Base-by-base conservation (phyloP, 768 basidiomycete species). In the Lentinus tigrinus region DNA sequence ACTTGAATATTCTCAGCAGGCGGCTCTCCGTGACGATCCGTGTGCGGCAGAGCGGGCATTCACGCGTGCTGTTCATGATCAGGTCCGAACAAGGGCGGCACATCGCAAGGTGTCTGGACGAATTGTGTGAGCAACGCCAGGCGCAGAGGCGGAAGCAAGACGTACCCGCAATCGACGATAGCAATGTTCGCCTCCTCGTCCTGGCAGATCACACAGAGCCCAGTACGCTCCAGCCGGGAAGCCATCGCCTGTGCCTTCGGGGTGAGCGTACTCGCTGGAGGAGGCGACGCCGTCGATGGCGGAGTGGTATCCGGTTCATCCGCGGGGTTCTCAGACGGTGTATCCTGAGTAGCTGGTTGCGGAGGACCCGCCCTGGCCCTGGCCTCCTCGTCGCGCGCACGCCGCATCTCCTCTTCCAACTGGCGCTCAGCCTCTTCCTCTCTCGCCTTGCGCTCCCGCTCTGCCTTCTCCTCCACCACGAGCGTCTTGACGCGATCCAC, bases 121-220 rank as follows among this genome's bases (percentile, higher is more conserved):
- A 14, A 27, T 7, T 34, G 27, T 23, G 16, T 54, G 27, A 52
- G 46, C 23, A 11, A 6, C 4, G 6, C 8, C 39, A 27, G 14
- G 11, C 6, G 26, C 8, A 46, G 19, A 51, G 16, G 16, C 7
- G 8, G 46, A 4, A 39, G 42, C 47, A 17, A 13, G 24, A 82
- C 88, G 43, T 70, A 92, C 88, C 95, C 95, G 82, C 95, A 97
- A 72, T 97, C 95, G 13, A 96, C 89, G 54, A 94, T 85, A 2
- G 93, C 95, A 56, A 97, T 91, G 63, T 90, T 94, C 0, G 95
- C 94, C 62, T 96, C 94, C 58, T 94, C 91, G 61, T 97, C 95
- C 68, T 95, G 94, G 67, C 95, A 97, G 10, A 97, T 82, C 0
- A 96, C 91, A 69, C 95, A 97, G 4, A 95, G 72, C 2, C 95